Percentiles rank a stretch among this genome's conserved stretches.
phyloP scores from a whole-genome alignment of 2,329 filamentous ascomycete genomes.

The Neonectria punicea region DNA sequence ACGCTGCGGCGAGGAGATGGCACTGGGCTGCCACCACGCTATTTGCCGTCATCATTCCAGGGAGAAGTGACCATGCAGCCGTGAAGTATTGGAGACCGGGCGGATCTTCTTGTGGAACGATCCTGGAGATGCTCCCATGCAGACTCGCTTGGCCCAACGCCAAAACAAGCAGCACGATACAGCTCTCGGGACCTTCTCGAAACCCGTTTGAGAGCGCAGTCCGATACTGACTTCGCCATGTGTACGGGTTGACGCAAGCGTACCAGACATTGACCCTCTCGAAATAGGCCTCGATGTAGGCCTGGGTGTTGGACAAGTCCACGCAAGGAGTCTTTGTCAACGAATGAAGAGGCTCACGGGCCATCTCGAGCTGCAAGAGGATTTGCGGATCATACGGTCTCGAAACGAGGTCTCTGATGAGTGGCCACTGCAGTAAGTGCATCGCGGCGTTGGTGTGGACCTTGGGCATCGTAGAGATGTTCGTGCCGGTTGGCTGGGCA shows the following conservation, averaged over 20 bases:
- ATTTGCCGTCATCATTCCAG: slow-evolving; percentile 82
- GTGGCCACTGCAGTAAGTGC: slow-evolving; percentile 81
- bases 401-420: slow-evolving; percentile 81
- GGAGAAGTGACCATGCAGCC: slow-evolving; percentile 81
- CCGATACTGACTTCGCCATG: slow-evolving; percentile 80
- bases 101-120: slow-evolving; percentile 74
- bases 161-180: slow-evolving; percentile 81
- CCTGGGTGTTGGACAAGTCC: slow-evolving; percentile 77
- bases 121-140: slow-evolving; percentile 78
- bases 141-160: slow-evolving; percentile 81
- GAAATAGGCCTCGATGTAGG: slow-evolving; percentile 84
- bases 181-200: slow-evolving; percentile 82
- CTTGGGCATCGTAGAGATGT: slow-evolving; percentile 89
- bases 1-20: slow-evolving; percentile 82
- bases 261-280: slow-evolving; percentile 87
- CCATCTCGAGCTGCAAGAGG: slow-evolving; percentile 84
- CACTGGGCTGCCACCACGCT: slow-evolving; percentile 83
- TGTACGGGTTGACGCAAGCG: slow-evolving; percentile 84
- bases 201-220: slow-evolving; percentile 81
- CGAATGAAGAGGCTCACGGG: slow-evolving; percentile 76
- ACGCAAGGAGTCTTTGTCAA: slow-evolving; percentile 73
- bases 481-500: slow-evolving; percentile 61
- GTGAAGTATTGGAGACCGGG: slow-evolving; percentile 84
- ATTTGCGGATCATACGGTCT: slow-evolving; percentile 83
- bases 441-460: slow-evolving; percentile 83